Evolutionary conservation across 2,329 filamentous ascomycete species (phyloP).

Genomic region (Aspergillus sp.): DNA sequence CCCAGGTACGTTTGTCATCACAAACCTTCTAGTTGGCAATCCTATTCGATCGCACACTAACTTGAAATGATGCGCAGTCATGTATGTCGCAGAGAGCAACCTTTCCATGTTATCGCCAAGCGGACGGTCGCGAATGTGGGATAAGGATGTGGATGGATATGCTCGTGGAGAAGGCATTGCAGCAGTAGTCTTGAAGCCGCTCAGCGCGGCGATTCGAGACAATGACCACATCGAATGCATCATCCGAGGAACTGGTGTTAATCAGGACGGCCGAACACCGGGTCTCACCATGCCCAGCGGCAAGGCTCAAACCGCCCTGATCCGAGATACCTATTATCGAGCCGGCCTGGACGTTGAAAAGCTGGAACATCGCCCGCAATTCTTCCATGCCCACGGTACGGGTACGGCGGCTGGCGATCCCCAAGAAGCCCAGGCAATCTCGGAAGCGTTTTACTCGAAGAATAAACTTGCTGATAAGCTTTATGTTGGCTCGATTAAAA

Average conservation of each 20-base stretch:
- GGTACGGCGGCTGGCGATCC: conserved; percentile 28
- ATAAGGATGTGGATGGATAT: neutral
- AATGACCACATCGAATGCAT: neutral
- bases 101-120: conserved; percentile 41
- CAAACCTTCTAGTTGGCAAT: neutral
- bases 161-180: conserved; percentile 1
- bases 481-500: conserved; percentile 21
- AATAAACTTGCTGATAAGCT: conserved; percentile 6
- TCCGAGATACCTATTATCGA: neutral
- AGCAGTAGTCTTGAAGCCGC: neutral
- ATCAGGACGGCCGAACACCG: neutral
- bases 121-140: conserved; percentile 42
- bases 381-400: conserved; percentile 37
- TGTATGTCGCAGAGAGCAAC: conserved; percentile 8
- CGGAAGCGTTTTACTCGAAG: conserved; percentile 11
- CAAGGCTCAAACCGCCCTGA: neutral
- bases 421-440: conserved; percentile 16
- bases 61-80: neutral
- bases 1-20: conserved; percentile 10
- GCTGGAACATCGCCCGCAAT: conserved; percentile 19
- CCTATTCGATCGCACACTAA: too few relatives aligned
- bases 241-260: neutral
- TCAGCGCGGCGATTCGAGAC: neutral
- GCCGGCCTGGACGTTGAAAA: conserved; percentile 23
- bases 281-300: conserved; percentile 1